phyloP scores from a whole-genome alignment of 495 filamentous ascomycete genomes.

The Extremus antarcticus region DNA sequence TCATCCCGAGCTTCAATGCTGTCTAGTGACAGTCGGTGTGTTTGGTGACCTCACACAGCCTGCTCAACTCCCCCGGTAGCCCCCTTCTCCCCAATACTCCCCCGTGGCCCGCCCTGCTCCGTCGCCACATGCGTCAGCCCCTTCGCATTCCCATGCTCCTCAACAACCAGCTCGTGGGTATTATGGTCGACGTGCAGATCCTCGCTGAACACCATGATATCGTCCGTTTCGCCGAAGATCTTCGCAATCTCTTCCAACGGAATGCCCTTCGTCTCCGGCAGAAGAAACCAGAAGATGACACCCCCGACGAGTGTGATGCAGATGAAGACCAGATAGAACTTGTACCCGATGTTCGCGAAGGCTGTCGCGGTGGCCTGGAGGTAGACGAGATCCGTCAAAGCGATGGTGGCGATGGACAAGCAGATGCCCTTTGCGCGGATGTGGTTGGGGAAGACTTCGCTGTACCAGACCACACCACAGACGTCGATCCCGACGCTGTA shows the following conservation, averaged over 20 bases:
- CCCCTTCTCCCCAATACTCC: neutral
- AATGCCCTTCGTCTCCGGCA: conserved; percentile 19
- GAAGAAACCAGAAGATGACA: conserved; percentile 12
- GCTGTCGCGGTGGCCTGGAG: neutral
- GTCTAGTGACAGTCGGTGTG: too few species aligned
- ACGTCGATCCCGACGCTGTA: neutral
- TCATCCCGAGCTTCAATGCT: too few species aligned
- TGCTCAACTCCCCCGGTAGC: neutral
- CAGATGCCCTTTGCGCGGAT: neutral
- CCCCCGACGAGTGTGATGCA: conserved; percentile 12
- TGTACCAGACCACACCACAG: neutral
- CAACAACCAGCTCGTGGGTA: neutral
- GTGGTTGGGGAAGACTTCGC: neutral
- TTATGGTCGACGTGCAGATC: neutral
- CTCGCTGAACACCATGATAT: neutral
- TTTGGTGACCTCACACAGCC: neutral
- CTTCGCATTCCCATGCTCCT: neutral
- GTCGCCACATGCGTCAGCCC: neutral
- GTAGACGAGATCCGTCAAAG: neutral
- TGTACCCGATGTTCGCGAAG: conserved; percentile 15
- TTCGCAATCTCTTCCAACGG: conserved; percentile 22
- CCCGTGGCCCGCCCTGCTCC: too few species aligned
- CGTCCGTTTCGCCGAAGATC: conserved; percentile 20
- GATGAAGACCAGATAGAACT: conserved; percentile 23
- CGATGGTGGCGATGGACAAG: neutral